Evolutionary conservation across 495 filamentous ascomycete genomes (phyloP), one percentile per base, ranked within the genome.

Genomic region (Melanomma pulvis-pyrius): DNA sequence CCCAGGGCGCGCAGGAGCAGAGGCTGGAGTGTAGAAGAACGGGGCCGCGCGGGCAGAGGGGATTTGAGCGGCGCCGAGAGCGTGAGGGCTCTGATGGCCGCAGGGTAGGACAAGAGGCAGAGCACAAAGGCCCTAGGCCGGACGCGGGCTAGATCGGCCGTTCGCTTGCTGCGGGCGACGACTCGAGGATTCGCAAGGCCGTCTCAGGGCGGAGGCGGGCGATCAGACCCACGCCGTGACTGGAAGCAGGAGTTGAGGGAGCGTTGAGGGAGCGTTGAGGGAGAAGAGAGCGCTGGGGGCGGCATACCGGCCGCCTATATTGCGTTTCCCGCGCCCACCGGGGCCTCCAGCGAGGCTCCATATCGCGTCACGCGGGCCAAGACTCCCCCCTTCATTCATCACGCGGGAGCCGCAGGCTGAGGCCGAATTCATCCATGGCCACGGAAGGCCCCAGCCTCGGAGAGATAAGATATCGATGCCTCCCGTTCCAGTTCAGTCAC

Each of bases 361-460:
- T 29, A 48, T 47, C 36, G 56, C 39, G 39, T 59, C 56, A 59
- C 56, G 56, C 36, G 56, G 24, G 29, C 24, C 51, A 26, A 54
- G 29, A 19, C 51, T 29, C 29, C 51, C 25, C 5, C 51, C 6
- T 21, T 11, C 28, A 15, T 30, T 6, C 17, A 19, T 30, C 29
- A 19, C 51, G 29, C 51, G 24, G 26, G 51, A 19, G 25, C 51
- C 17, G 26, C 24, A 54, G 7, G 21, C 51, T n/a, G 51, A 54
- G 51, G 7, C 51, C 2, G 28, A 9, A n/a, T n/a, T n/a, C 39
- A 44, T 6, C 4, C 39, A 44, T 12, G 9, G 17, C 17, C n/a
- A 15, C 17, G 39, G 39, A 44, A 3, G 39, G 39, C 32, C 32
- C 39, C 5, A 44, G 39, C 2, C 39, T 44, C 39, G 39, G 39